A percentile compares a stretch with the other conserved stretches of the same genome.
Conservation (phyloP, 148 eudicot genomes). For the Arbutus unedo region DNA sequence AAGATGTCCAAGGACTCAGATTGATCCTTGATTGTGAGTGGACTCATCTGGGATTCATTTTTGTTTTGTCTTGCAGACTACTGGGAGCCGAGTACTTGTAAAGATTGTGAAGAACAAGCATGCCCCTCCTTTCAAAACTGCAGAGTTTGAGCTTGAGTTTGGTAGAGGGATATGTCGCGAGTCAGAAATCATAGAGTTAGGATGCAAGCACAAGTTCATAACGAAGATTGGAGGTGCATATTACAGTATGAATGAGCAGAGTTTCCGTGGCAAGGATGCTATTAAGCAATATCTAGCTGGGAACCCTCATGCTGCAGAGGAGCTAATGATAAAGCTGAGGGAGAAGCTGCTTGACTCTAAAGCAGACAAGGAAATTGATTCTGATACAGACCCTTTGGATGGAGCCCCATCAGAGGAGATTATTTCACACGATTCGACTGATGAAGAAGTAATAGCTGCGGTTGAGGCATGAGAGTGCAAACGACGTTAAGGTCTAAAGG, state of each 20-base stretch:
- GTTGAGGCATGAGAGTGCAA: conserved; percentile 37
- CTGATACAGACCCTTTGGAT: conserved; percentile 27
- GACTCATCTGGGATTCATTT: background rate
- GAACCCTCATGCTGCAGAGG: conserved; percentile 44
- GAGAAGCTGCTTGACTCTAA: conserved; percentile 47
- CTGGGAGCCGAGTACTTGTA: conserved; percentile 77
- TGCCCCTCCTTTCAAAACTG: conserved; percentile 84
- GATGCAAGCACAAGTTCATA: conserved; percentile 69
- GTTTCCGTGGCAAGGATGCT: conserved; percentile 60
- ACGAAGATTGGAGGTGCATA: conserved; percentile 41
- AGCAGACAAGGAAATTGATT: conserved; percentile 25
- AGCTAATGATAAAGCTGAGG: conserved; percentile 49
- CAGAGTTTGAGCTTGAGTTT: conserved; percentile 82
- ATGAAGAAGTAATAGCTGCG: conserved; percentile 55
- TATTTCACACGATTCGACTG: conserved; percentile 45
- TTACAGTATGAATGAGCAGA: conserved; percentile 38
- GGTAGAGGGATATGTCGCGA: conserved; percentile 80
- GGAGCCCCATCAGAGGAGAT: conserved; percentile 35
- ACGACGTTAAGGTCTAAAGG: conserved; percentile 2
- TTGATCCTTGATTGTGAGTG: background rate
- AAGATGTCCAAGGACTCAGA: background rate
- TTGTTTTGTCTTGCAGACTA: conserved; percentile 45
- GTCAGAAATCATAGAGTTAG: conserved; percentile 67
- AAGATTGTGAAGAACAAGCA: conserved; percentile 94
- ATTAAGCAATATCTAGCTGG: conserved; percentile 47